These are phyloP conservation scores for Aristolochia fimbriata DNA, from an alignment of 164 flowering plant genomes.

Conservation along the genomic window DNA sequence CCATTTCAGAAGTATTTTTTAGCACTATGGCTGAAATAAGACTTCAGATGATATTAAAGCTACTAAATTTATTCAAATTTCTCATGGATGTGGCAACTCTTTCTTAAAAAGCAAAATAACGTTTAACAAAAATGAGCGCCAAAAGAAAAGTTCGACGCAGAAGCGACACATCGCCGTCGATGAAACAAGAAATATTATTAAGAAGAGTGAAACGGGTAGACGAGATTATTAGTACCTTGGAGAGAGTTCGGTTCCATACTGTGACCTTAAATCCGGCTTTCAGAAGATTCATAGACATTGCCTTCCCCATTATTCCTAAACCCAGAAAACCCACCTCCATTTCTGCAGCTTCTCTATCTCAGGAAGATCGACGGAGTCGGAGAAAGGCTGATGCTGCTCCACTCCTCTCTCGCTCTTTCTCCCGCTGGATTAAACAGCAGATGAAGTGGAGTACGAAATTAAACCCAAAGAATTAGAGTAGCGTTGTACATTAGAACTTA, in stretches of 20 bases:
- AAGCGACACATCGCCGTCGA: neutral
- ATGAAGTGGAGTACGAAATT: neutral
- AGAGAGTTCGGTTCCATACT: constrained; percentile 94
- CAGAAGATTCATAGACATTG: constrained; percentile 77
- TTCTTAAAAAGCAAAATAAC: no score
- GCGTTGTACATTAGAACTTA: neutral
- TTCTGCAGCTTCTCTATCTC: neutral
- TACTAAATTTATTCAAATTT: no score
- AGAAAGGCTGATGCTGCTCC: neutral
- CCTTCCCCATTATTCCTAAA: constrained; percentile 94
- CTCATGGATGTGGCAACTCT: no score
- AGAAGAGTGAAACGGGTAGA: neutral
- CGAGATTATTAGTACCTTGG: constrained; percentile 39
- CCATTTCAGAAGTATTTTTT: no score
- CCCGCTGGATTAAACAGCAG: neutral
- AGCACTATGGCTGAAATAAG: no score
- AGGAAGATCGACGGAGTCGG: neutral
- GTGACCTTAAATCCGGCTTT: constrained; percentile 77
- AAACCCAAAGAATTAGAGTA: neutral
- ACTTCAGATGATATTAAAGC: no score
- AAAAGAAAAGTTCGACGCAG: no score
- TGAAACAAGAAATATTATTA: neutral
- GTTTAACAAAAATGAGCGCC: no score
- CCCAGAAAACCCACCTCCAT: constrained; percentile 95
- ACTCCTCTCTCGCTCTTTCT: neutral